Conservation (phyloP, 2,329 filamentous ascomycete species). For the Xylariales sp. region DNA sequence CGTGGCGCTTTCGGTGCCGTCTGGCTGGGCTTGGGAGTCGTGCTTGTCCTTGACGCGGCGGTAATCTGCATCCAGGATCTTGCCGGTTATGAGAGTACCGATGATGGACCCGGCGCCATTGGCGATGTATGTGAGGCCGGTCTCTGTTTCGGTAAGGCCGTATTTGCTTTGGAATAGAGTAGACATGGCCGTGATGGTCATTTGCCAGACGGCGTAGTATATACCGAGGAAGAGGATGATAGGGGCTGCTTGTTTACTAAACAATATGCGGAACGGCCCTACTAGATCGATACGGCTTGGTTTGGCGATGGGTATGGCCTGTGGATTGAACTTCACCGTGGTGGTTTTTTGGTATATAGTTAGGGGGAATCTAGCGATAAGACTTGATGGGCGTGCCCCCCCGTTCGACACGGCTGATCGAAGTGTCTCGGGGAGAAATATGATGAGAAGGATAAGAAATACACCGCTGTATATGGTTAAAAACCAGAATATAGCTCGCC, state of each 20-base stretch:
- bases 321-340: slow-evolving; percentile 38
- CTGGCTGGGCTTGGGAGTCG: slow-evolving; percentile 34
- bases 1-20: slow-evolving; percentile 6
- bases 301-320: slow-evolving; percentile 29
- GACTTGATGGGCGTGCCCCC: slow-evolving; percentile 36
- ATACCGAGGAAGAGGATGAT: slow-evolving; percentile 61
- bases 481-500: slow-evolving; percentile 67
- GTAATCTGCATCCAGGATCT: slow-evolving; percentile 64
- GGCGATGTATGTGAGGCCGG: slow-evolving; percentile 64
- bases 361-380: slow-evolving; percentile 47
- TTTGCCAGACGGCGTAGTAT: slow-evolving; percentile 66
- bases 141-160: slow-evolving; percentile 56
- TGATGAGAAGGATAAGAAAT: slow-evolving; percentile 54
- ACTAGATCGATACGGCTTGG: slow-evolving; percentile 56
- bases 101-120: slow-evolving; percentile 66
- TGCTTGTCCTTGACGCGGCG: slow-evolving; percentile 53
- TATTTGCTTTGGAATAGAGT: slow-evolving; percentile 59
- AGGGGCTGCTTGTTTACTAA: slow-evolving; percentile 55
- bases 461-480: slow-evolving; percentile 56
- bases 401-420: slow-evolving; percentile 59
- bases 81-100: slow-evolving; percentile 63
- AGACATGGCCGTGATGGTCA: slow-evolving; percentile 65
- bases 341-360: slow-evolving; percentile 49
- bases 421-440: slow-evolving; percentile 60
- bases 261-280: slow-evolving; percentile 59